These are phyloP conservation scores for Cladosporium oxysporum DNA, from an alignment of 2,329 filamentous ascomycete genomes.

Conservation along the genomic window DNA sequence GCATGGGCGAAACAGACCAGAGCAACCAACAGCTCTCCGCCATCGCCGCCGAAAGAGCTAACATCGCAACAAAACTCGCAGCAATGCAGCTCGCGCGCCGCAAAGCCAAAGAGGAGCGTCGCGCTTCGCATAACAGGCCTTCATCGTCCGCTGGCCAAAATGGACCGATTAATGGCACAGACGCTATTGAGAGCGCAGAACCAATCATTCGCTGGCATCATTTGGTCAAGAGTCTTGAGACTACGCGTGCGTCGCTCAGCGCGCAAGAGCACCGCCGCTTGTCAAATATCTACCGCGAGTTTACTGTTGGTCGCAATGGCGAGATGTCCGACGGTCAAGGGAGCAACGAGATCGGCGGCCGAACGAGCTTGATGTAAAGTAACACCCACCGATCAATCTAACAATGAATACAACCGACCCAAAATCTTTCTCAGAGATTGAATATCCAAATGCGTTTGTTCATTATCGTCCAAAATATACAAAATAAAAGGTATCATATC, in stretches of 20 bases:
- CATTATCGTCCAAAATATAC: background rate
- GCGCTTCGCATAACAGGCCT: constrained; percentile 28
- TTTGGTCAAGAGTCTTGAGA: constrained; percentile 72
- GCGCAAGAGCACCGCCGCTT: constrained; percentile 73
- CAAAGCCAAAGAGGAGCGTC: constrained; percentile 58
- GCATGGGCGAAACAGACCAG: constrained; percentile 65
- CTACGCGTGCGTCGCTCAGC: constrained; percentile 81
- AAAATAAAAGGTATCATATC: constrained; percentile 9
- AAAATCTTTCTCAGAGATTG: background rate
- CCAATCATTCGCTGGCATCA: constrained; percentile 85
- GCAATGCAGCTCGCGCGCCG: constrained; percentile 72
- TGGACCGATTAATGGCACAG: constrained; percentile 21
- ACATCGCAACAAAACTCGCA: constrained; percentile 78
- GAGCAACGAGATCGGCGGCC: constrained; percentile 85
- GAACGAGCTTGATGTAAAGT: constrained; percentile 84
- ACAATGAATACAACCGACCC: background rate
- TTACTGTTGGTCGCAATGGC: constrained; percentile 87
- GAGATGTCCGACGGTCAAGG: constrained; percentile 95
- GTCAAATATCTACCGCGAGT: constrained; percentile 83
- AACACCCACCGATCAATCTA: background rate
- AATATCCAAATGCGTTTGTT: background rate
- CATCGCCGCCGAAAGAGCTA: constrained; percentile 71
- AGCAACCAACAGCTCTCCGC: constrained; percentile 41
- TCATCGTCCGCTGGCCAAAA: constrained; percentile 23
- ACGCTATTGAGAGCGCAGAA: constrained; percentile 58